phyloP scores from a whole-genome alignment of 208 protist species.

The Trypanosoma lewisi region DNA sequence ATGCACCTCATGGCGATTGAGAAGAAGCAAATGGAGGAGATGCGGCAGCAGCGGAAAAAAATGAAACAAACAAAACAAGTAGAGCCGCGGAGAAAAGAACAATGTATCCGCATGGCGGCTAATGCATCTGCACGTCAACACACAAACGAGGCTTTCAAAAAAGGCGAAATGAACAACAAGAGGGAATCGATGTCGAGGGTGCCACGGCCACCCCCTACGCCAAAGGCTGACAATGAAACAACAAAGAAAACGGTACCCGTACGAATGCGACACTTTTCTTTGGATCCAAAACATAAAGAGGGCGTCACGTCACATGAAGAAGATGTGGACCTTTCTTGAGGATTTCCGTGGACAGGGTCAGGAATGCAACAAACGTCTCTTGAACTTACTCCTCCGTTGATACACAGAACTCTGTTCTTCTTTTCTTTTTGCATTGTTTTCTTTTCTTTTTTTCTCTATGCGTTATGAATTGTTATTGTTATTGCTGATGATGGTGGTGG shows the following conservation, averaged over 20 bases:
- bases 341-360: too few relatives aligned
- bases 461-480: too few relatives aligned
- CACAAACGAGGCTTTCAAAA: neutral
- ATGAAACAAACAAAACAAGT: neutral
- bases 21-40: slow-evolving; percentile 19
- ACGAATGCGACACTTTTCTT: neutral
- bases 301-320: too few relatives aligned
- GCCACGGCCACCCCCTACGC: neutral
- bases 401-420: too few relatives aligned
- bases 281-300: neutral
- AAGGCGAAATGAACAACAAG: neutral
- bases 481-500: too few relatives aligned
- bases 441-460: too few relatives aligned
- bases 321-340: too few relatives aligned
- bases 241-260: neutral
- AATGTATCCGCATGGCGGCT: neutral
- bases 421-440: too few relatives aligned
- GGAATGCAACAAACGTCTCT: neutral
- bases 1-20: slow-evolving; percentile 11
- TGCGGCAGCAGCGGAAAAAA: slow-evolving; percentile 1
- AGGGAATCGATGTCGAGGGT: neutral
- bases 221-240: neutral
- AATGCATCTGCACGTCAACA: slow-evolving; percentile 6
- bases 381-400: too few relatives aligned
- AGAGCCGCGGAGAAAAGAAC: slow-evolving; percentile 1